Conservation (phyloP, 306 rosid genomes). For the Vachellia collinsii region DNA sequence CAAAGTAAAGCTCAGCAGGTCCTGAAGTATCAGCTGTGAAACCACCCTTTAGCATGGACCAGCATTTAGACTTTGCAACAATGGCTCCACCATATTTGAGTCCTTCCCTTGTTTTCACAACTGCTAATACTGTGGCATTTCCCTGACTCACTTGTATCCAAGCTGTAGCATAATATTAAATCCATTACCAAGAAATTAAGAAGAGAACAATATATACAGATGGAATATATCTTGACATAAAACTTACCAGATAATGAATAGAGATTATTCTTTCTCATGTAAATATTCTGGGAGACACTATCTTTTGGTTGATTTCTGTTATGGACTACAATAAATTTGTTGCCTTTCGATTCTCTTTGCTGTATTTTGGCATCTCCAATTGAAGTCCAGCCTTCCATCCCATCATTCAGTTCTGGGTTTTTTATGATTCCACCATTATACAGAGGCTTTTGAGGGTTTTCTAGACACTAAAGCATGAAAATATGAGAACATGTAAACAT, state of each 20-base stretch:
- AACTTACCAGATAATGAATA: conserved; percentile 69
- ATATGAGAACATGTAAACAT: background rate
- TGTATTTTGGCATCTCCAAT: conserved; percentile 56
- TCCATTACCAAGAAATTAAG: conserved; percentile 11
- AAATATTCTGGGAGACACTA: conserved; percentile 56
- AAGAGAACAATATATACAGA: background rate
- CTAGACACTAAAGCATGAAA: conserved; percentile 49
- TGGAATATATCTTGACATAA: background rate
- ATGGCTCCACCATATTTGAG: conserved; percentile 49
- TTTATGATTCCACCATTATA: conserved; percentile 74
- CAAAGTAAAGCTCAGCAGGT: conserved; percentile 59
- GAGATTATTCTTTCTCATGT: conserved; percentile 41
- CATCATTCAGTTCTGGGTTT: conserved; percentile 69
- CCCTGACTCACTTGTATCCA: conserved; percentile 67
- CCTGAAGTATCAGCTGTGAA: conserved; percentile 53
- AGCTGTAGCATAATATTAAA: conserved; percentile 37
- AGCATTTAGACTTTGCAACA: conserved; percentile 58
- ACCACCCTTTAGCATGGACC: conserved; percentile 95
- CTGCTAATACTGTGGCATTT: conserved; percentile 52
- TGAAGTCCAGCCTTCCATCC: conserved; percentile 61
- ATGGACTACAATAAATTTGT: conserved; percentile 60
- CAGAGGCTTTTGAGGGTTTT: conserved; percentile 55
- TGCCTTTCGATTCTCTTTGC: conserved; percentile 54
- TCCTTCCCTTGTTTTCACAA: conserved; percentile 53
- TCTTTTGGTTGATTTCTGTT: conserved; percentile 50